Base-by-base conservation (phyloP, 2,329 filamentous ascomycete species). In the Colletotrichum ledebouriae region DNA sequence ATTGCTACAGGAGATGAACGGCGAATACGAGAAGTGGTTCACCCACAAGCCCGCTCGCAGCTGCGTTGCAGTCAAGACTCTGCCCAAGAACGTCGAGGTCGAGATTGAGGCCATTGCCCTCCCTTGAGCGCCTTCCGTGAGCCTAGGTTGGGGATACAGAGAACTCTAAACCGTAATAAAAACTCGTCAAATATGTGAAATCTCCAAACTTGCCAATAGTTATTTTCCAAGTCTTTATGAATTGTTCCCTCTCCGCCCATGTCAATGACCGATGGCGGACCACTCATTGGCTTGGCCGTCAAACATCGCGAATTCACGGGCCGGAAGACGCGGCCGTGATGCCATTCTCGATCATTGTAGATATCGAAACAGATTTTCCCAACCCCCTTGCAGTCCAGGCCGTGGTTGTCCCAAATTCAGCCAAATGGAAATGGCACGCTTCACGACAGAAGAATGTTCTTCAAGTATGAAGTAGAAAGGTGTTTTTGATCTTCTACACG, bases 21-120 rank as follows among this genome's bases (percentile, higher is more conserved):
- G 86, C 72, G 91, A 93, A 76, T 97, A 96, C 79, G 91, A 90
- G 79, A 90, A 94, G 81, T 94, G 90, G 86, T 94, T 95, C 80
- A 81, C 86, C 69, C 90, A 93, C 83, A 94, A 94, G 87, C 94
- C 94, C 20, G 92, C 93, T n/a, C 87, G 93, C 73, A 94, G 91
- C 82, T 97, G 94, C 78, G 93, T 97, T 61, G 94, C 94, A 5
- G 94, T 97, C 72, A 94, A 96, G 86, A 89, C 92, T 74, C 86
- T 97, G 72, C 94, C 94, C 70, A 94, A 94, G 86, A 90, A 90
- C 64, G 94, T 94, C 47, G 90, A 94, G 69, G 90, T 97, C 25
- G 94, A 97, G 86, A 96, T 97, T 77, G 94, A 97, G 86, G 92
- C 90, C 78, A 92, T 96, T 83, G 94, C 94, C 64, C 84, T 92